phyloP scores from a whole-genome alignment of 306 rosid species.

The Bauhinia variegata region DNA sequence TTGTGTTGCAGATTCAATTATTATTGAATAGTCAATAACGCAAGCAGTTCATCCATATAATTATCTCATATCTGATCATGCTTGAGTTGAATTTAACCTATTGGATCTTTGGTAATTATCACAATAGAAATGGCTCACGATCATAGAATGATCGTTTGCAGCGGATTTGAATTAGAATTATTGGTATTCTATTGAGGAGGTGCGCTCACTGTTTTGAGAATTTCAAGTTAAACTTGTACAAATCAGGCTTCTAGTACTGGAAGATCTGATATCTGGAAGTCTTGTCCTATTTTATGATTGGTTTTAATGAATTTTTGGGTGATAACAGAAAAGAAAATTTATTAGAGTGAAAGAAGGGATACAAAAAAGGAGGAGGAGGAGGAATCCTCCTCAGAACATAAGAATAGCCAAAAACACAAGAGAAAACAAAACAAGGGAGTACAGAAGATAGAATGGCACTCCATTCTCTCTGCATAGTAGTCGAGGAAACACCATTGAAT shows the following conservation, averaged over 20 bases:
- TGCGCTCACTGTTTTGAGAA: background rate
- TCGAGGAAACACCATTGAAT: too few species aligned
- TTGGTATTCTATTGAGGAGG: slow-evolving; percentile 13
- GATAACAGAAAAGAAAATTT: background rate
- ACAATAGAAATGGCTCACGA: background rate
- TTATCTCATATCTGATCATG: background rate
- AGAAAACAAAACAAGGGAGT: too few species aligned
- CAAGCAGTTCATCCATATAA: background rate
- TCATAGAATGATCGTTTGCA: background rate
- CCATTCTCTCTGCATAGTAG: too few species aligned
- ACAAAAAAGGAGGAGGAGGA: too few species aligned
- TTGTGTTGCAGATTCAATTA: background rate
- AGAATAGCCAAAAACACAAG: too few species aligned
- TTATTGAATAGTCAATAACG: slow-evolving; percentile 1
- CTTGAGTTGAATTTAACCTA: slow-evolving; percentile 1
- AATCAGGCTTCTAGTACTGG: slow-evolving; percentile 1
- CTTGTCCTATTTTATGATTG: background rate
- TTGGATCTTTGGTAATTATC: background rate
- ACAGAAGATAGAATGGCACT: too few species aligned
- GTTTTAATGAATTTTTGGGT: background rate
- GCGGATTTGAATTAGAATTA: background rate
- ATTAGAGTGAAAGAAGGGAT: too few species aligned
- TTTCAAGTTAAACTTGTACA: slow-evolving; percentile 7
- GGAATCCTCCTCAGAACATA: too few species aligned
- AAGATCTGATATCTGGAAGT: background rate